A percentile compares a stretch with the other conserved stretches of the same genome.
phyloP scores from a whole-genome alignment of 2,329 filamentous ascomycete genomes.

The Hortaea sp. region DNA sequence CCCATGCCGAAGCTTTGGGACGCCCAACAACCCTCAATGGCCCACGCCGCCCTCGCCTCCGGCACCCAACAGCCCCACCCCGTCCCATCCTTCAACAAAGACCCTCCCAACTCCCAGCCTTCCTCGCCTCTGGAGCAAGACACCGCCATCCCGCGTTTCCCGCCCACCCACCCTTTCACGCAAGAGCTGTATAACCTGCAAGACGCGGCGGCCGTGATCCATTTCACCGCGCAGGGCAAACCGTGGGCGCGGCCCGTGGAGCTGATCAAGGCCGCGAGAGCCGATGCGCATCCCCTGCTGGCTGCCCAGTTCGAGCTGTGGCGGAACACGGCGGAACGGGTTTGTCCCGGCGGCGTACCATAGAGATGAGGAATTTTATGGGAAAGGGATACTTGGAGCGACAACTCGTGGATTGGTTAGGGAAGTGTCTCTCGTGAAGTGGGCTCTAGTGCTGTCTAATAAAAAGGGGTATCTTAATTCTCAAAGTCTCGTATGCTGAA shows the following conservation, averaged over 20 bases:
- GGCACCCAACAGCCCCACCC: not conserved
- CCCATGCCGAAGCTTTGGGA: not conserved
- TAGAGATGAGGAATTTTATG: not conserved
- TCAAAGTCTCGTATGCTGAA: not conserved
- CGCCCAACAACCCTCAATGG: no score
- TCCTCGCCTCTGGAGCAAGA: not conserved
- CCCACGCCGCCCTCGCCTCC: not conserved
- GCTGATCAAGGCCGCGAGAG: conserved; percentile 2
- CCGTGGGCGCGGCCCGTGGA: conserved; percentile 14
- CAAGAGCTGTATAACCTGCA: conserved; percentile 13
- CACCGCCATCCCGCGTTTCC: conserved; percentile 7
- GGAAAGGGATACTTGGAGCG: no score
- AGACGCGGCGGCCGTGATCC: conserved; percentile 15
- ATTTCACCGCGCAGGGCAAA: conserved; percentile 21
- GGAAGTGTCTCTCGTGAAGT: not conserved
- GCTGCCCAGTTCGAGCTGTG: conserved; percentile 16
- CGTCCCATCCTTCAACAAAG: not conserved
- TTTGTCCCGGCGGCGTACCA: conserved; percentile 1
- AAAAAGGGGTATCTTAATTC: not conserved
- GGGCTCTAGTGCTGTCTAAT: not conserved
- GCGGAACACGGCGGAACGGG: conserved; percentile 11
- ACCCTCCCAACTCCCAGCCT: not conserved
- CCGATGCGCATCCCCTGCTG: conserved; percentile 19
- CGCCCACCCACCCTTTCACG: conserved; percentile 9
- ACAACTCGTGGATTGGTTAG: no score